These are phyloP conservation scores for Ceratobasidium sp. DNA, from an alignment of 1,284 basidiomycete genomes.

Conservation along the genomic window DNA sequence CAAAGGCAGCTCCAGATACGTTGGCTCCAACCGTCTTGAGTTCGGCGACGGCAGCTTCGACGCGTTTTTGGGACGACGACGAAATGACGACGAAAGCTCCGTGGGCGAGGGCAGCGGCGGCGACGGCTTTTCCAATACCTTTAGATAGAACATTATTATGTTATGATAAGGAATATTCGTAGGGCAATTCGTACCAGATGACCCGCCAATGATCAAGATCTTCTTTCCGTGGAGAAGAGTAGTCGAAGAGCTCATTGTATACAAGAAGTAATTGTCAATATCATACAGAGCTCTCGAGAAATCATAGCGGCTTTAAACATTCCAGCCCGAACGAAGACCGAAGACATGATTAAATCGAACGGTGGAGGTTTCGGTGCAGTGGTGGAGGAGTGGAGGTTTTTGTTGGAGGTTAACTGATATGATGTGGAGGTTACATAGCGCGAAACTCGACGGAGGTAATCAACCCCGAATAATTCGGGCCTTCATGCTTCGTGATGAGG, in stretches of 20 bases:
- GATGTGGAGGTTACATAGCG: background rate
- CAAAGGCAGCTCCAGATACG: background rate
- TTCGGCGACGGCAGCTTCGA: conserved; percentile 25
- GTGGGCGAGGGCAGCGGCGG: conserved; percentile 21
- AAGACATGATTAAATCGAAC: background rate
- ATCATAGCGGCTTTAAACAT: background rate
- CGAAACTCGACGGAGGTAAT: no score
- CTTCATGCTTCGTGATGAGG: no score
- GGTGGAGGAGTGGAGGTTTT: no score
- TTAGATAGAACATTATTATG: no score
- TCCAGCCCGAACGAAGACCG: background rate
- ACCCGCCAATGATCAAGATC: conserved; percentile 15
- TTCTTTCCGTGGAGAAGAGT: conserved; percentile 18
- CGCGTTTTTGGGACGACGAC: conserved; percentile 26
- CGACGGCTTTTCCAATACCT: conserved; percentile 42
- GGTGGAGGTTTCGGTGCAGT: background rate
- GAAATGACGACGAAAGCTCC: conserved; percentile 37
- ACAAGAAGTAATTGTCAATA: background rate
- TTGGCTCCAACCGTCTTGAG: background rate
- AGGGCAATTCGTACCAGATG: conserved; percentile 23
- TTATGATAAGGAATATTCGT: no score
- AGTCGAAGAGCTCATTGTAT: conserved; percentile 22
- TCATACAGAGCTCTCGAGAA: background rate
- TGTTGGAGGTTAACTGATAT: background rate
- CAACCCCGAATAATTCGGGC: no score